These are phyloP conservation scores for Yarrowia bubula DNA, from an alignment of 805 yeast genomes.

Conservation along the genomic window DNA sequence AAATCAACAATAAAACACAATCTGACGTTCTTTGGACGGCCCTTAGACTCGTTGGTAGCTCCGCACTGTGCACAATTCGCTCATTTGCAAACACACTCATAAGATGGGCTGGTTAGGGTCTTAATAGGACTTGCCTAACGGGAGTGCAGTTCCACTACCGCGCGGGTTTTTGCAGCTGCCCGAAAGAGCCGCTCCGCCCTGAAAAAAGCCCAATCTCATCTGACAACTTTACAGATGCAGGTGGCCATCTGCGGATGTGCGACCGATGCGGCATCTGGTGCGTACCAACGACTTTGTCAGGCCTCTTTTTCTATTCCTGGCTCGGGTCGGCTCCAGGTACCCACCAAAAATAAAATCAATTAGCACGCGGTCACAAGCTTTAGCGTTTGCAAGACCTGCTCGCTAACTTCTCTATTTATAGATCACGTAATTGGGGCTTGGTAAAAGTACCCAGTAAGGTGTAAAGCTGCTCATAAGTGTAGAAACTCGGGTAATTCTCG, in stretches of 20 bases:
- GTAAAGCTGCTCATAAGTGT: too few species aligned
- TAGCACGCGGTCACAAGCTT: not conserved
- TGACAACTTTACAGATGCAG: conserved; percentile 1
- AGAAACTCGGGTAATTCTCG: too few species aligned
- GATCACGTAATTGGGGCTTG: not conserved
- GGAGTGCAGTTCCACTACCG: not conserved
- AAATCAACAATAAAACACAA: too few species aligned
- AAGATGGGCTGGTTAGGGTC: too few species aligned
- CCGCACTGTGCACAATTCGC: too few species aligned
- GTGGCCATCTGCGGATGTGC: not conserved
- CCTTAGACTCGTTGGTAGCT: too few species aligned
- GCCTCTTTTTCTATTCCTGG: not conserved
- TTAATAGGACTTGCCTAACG: not conserved
- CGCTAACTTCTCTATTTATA: conserved; percentile 19
- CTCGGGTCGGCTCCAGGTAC: not conserved
- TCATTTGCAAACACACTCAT: too few species aligned
- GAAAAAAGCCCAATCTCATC: too few species aligned
- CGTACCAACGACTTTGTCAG: not conserved
- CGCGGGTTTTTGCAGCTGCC: not conserved
- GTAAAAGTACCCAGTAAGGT: too few species aligned
- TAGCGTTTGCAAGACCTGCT: conserved; percentile 8
- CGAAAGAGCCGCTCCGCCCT: not conserved
- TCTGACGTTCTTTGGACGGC: too few species aligned
- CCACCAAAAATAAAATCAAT: not conserved
- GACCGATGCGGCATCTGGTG: conserved; percentile 8